Evolutionary conservation across 805 yeast species (phyloP), one percentile per base, ranked within the genome.

Genomic region (Yarrowia osloensis): DNA sequence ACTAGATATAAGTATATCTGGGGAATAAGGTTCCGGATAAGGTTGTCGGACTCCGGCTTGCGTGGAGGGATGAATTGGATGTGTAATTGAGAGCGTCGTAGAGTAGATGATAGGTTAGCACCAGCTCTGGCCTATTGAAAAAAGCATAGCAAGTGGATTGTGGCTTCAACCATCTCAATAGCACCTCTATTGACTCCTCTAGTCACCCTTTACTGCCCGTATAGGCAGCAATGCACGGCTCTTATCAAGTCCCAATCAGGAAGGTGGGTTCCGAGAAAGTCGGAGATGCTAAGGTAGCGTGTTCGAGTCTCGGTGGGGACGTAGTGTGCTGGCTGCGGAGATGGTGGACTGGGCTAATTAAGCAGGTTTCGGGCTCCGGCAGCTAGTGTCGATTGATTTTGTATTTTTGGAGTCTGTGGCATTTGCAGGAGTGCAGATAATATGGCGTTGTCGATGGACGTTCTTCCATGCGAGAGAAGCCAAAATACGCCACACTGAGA

Each of bases 241-340:
- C 57, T 33, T 50, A 50, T 50, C 57, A 33, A 22, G 29, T 50
- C 57, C 57, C 57, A 33, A 50, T 12, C 15, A 21, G 57, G 57
- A 50, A 50, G 24, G 57, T 33, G n/a, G 40, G 40, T 50, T 31
- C 57, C 57, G 40, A 50, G 39, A 31, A 50, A 50, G 39, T 31
- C 39, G 55, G 39, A 49, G 54, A 49, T 49, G 54, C 17, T 21
- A 17, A 17, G 31, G n/a, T n/a, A n/a, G n/a, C n/a, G n/a, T n/a
- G n/a, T n/a, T n/a, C n/a, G n/a, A n/a, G n/a, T n/a, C 31, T 28
- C 31, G 31, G 9, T 28, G 6, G 4, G 19, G 40, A 17, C n/a
- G 40, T 17, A n/a, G n/a, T n/a, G n/a, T n/a, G n/a, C n/a, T n/a
- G n/a, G n/a, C n/a, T n/a, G n/a, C n/a, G n/a, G n/a, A n/a, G n/a